Conservation (phyloP, 495 filamentous ascomycete species). For the Penicillium paxilli region DNA sequence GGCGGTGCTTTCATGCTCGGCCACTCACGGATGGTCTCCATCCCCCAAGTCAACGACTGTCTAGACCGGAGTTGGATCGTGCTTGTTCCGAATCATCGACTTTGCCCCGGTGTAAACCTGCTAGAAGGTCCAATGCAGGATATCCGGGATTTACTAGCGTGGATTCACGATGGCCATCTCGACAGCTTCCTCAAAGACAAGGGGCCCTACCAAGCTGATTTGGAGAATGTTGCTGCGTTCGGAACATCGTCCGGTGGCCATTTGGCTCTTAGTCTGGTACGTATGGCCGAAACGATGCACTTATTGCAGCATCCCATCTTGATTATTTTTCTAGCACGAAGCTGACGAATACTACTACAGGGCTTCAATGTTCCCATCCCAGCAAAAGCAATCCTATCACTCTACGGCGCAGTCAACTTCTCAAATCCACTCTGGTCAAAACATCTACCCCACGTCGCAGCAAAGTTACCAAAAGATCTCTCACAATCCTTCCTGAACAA, state of each 20-base stretch:
- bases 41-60: conserved; percentile 33
- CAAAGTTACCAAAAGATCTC: conserved; percentile 22
- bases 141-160: conserved; percentile 27
- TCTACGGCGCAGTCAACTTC: conserved; percentile 40
- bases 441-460: conserved; percentile 65
- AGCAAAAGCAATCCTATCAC: conserved; percentile 31
- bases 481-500: conserved; percentile 18
- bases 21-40: conserved; percentile 32
- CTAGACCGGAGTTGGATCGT: conserved; percentile 40
- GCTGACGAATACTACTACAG: conserved; percentile 20
- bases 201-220: conserved; percentile 19
- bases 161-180: conserved; percentile 28
- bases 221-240: conserved; percentile 32
- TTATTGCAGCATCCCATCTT: not conserved
- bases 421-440: conserved; percentile 51
- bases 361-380: conserved; percentile 27
- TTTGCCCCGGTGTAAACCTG: conserved; percentile 33
- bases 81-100: conserved; percentile 34
- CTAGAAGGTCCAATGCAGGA: conserved; percentile 32
- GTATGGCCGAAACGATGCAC: not conserved
- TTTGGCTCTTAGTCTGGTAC: conserved; percentile 32
- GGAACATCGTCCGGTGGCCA: conserved; percentile 33
- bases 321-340: not conserved
- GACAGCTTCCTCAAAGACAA: conserved; percentile 13
- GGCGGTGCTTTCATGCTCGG: conserved; percentile 43